A percentile compares a stretch with the other conserved stretches of the same genome.
Evolutionary conservation across 176 grass and related monocot genomes (phyloP).

Genomic region (Secale cereale): DNA sequence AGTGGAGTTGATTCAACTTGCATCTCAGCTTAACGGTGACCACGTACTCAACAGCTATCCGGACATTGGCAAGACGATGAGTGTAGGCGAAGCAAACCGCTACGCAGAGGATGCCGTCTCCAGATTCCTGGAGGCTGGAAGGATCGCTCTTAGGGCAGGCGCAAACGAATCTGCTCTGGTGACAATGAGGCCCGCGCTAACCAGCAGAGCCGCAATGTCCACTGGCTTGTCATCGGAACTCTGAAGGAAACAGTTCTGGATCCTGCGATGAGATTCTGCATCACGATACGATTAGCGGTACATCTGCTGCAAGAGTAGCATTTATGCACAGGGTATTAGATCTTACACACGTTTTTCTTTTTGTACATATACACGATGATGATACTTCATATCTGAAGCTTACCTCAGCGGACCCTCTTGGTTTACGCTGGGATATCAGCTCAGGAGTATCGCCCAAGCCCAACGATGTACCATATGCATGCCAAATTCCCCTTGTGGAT

Average conservation of each 20-base stretch:
- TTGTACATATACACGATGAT: constrained; percentile 42
- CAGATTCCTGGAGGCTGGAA: constrained; percentile 88
- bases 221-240: constrained; percentile 59
- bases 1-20: constrained; percentile 97
- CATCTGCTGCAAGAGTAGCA: background rate
- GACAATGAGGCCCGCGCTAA: constrained; percentile 93
- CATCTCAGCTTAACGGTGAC: constrained; percentile 90
- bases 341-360: constrained; percentile 34
- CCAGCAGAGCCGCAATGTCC: constrained; percentile 57
- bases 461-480: constrained; percentile 11
- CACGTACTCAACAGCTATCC: constrained; percentile 96
- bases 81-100: constrained; percentile 71
- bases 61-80: constrained; percentile 92
- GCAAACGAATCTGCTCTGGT: constrained; percentile 91
- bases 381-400: constrained; percentile 27
- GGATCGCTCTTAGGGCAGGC: constrained; percentile 76
- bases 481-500: background rate
- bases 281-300: background rate
- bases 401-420: background rate
- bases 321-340: background rate
- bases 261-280: background rate
- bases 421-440: constrained; percentile 18
- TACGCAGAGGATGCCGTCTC: constrained; percentile 95
- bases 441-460: constrained; percentile 12
- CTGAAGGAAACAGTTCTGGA: background rate